Conservation (phyloP, 2,329 filamentous ascomycete genomes). For the Nannizziopsis barbatae region DNA sequence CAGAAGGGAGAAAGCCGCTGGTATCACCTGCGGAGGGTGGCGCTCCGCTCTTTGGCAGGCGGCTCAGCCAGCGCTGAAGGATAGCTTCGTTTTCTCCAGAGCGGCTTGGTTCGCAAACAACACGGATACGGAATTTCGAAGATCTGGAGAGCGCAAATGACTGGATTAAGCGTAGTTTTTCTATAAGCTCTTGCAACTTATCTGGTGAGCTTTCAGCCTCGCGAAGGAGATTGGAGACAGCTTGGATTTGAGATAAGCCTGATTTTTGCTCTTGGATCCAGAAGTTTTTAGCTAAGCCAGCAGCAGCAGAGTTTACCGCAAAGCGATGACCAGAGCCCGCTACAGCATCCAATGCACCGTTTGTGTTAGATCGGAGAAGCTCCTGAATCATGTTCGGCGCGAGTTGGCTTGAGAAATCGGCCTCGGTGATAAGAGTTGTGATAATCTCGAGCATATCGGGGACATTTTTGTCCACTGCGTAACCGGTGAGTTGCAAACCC, state of each 20-base stretch:
- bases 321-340: constrained; percentile 82
- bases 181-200: constrained; percentile 61
- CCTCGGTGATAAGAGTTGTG: constrained; percentile 68
- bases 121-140: constrained; percentile 61
- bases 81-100: constrained; percentile 57
- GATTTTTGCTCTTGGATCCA: constrained; percentile 72
- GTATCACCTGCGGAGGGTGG: constrained; percentile 22
- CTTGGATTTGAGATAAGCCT: constrained; percentile 80
- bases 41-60: constrained; percentile 40
- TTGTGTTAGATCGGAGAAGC: constrained; percentile 73
- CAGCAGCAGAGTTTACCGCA: constrained; percentile 72
- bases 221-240: constrained; percentile 59
- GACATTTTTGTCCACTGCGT: constrained; percentile 79
- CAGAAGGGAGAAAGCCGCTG: constrained; percentile 27
- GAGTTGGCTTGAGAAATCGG: constrained; percentile 75
- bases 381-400: constrained; percentile 75
- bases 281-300: constrained; percentile 60
- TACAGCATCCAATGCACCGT: constrained; percentile 82
- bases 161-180: constrained; percentile 78
- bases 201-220: constrained; percentile 61
- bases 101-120: constrained; percentile 75
- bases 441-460: constrained; percentile 83
- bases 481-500: constrained; percentile 73
- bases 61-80: constrained; percentile 58
- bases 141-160: constrained; percentile 58